Conservation (phyloP, 305 asterid genomes). For the Petunia hybrid region DNA sequence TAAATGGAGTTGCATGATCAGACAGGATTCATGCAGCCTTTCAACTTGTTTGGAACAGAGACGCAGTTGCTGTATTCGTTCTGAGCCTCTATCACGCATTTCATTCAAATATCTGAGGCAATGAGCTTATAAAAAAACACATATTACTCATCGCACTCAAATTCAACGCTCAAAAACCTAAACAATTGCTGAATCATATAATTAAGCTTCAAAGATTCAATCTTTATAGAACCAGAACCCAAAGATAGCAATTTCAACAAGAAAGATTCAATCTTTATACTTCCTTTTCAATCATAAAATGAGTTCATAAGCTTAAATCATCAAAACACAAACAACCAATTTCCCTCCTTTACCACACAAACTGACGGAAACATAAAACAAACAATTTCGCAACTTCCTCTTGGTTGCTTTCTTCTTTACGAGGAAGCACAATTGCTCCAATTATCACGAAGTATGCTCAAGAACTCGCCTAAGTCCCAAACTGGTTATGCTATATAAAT, state of each 20-base stretch:
- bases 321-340: background rate
- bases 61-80: background rate
- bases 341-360: no score
- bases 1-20: no score
- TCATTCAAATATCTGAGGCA: background rate
- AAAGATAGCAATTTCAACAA: background rate
- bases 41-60: no score
- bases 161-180: background rate
- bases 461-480: no score
- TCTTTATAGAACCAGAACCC: background rate
- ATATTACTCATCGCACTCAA: background rate
- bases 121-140: background rate
- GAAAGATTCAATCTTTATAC: constrained; percentile 18
- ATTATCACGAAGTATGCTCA: no score
- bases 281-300: constrained; percentile 5
- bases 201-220: no score
- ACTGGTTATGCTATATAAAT: no score
- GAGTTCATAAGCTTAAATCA: background rate
- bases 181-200: background rate
- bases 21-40: no score
- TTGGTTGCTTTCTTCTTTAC: no score
- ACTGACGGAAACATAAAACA: no score
- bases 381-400: no score
- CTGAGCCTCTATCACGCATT: background rate
- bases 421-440: no score